Conservation (phyloP, 129 eudicot species). For the Logfia minima region DNA sequence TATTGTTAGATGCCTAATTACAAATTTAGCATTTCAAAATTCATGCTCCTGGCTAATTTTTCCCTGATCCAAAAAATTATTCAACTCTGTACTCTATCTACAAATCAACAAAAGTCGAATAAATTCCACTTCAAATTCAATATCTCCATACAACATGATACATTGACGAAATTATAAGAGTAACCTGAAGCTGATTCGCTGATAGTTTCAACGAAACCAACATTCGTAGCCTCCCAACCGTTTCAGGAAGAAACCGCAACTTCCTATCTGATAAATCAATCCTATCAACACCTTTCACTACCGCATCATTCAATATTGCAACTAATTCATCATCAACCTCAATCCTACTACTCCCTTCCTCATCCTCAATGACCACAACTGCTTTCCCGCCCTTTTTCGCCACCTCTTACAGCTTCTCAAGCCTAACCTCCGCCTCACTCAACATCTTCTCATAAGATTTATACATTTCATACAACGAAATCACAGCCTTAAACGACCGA, state of each 20-base stretch:
- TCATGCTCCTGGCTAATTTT: neutral
- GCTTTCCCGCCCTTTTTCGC: constrained; percentile 50
- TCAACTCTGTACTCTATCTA: neutral
- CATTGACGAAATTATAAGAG: constrained; percentile 9
- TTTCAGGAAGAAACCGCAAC: constrained; percentile 70
- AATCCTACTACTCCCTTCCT: constrained; percentile 16
- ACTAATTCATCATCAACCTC: constrained; percentile 57
- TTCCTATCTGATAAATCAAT: constrained; percentile 56
- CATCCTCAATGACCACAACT: constrained; percentile 30
- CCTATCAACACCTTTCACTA: constrained; percentile 40
- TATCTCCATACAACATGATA: neutral
- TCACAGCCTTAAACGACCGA: constrained; percentile 52
- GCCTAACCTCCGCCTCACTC: constrained; percentile 65
- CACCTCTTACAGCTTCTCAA: constrained; percentile 77
- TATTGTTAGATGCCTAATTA: neutral
- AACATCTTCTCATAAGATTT: constrained; percentile 69
- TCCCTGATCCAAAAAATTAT: constrained; percentile 1
- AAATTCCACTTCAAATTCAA: neutral
- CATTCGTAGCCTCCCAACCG: constrained; percentile 58
- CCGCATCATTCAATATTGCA: constrained; percentile 52
- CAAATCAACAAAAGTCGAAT: neutral
- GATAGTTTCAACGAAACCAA: constrained; percentile 60
- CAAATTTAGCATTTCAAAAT: neutral
- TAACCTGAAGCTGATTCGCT: constrained; percentile 72
- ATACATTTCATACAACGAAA: constrained; percentile 76